Evolutionary conservation across 495 filamentous ascomycete genomes (phyloP), one percentile per base, ranked within the genome.

Genomic region (Hypoxylon lenormandii): DNA sequence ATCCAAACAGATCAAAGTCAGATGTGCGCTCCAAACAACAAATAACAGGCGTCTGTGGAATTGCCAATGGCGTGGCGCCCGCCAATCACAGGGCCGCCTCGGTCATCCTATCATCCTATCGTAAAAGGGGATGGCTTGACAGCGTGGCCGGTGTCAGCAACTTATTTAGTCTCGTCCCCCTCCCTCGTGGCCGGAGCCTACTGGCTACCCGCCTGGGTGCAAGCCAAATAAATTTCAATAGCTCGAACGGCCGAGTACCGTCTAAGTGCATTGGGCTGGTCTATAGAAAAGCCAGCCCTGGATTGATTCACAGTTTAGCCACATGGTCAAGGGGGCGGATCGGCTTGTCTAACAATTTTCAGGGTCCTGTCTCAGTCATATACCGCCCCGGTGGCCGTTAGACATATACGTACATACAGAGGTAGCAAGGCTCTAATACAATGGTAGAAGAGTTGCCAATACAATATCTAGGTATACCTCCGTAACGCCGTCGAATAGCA

Each of bases 141-240:
- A 73, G 70, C 70, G 66, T 73, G 70, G 70, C 66, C 66, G 66
- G 60, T 33, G 66, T 69, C 62, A 65, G 60, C 70, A 61, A 62
- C 55, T 65, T 72, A 54, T 62, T 66, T 66, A 71, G 68, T 66
- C 48, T 60, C 68, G 47, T n/a, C n/a, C 53, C 57, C 59, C 64
- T 61, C 58, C 50, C 69, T 68, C 64, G 69, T 72, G 69, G 69
- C 69, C 64, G 54, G 43, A 60, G 69, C 63, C 62, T 64, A 72
- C 64, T 72, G 69, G 69, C 54, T 62, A 53, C 46, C 10, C 15
- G 36, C 26, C 52, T 13, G 2, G 40, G 42, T 6, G 16, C 16
- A 48, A 19, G 2, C 33, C 18, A 12, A 18, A 45, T 52, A 26
- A 48, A 1, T 42, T 16, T 8, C 57, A 64, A 60, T 47, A 45